Conservation (phyloP, 129 eudicot species). For the Ambrosia artemisiifolia region DNA sequence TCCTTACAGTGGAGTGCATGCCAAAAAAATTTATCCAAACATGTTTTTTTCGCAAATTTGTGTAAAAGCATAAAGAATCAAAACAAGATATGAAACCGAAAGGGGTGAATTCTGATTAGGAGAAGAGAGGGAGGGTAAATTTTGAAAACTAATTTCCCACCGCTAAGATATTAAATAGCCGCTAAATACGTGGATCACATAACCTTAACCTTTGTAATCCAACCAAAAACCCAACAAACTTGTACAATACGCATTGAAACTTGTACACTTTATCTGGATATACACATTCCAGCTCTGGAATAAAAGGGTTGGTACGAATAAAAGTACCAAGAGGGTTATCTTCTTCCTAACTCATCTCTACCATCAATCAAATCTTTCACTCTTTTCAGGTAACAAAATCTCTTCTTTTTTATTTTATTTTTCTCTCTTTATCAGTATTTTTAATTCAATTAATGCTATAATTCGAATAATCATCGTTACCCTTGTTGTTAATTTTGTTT, state of each 20-base stretch:
- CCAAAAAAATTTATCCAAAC: no score
- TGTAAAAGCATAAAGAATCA: background rate
- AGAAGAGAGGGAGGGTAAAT: slow-evolving; percentile 11
- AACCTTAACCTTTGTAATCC: background rate
- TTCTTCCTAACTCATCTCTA: slow-evolving; percentile 11
- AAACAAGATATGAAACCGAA: background rate
- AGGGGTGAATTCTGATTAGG: background rate
- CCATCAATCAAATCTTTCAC: slow-evolving; percentile 14
- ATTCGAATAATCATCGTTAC: background rate
- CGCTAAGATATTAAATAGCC: slow-evolving; percentile 13
- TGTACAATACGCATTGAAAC: background rate
- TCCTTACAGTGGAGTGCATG: no score
- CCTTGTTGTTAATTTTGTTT: background rate
- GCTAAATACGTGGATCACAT: background rate
- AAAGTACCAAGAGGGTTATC: slow-evolving; percentile 20
- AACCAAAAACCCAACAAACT: background rate
- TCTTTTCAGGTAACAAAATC: slow-evolving; percentile 6
- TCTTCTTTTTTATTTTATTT: background rate
- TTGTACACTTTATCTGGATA: slow-evolving; percentile 6
- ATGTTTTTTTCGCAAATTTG: no score
- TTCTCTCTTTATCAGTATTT: background rate
- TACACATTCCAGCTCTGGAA: slow-evolving; percentile 9
- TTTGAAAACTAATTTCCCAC: slow-evolving; percentile 11
- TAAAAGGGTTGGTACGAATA: slow-evolving; percentile 11
- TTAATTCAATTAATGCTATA: background rate